Conservation (phyloP, 164 flowering plant species). For the Echeveria elegans region DNA sequence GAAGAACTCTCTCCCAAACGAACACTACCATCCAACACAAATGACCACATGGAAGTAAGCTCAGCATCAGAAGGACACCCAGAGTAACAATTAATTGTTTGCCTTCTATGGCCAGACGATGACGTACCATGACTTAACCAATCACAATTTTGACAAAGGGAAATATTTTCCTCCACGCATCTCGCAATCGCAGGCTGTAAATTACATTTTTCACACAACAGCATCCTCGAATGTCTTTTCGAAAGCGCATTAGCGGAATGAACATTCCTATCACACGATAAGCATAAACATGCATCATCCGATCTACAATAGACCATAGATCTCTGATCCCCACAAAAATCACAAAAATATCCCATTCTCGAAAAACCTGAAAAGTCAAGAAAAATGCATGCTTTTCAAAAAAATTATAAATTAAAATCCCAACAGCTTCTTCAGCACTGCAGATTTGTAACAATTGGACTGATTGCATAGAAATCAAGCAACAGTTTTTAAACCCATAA, state of each 20-base stretch:
- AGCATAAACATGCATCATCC: not conserved
- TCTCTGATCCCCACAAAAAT: conserved; percentile 71
- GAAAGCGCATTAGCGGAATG: conserved; percentile 85
- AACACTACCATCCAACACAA: conserved; percentile 33
- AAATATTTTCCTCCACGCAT: conserved; percentile 53
- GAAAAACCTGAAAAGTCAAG: not conserved
- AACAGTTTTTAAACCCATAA: not conserved
- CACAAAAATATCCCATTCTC: conserved; percentile 77
- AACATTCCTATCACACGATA: not conserved
- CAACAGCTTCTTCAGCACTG: too few species aligned
- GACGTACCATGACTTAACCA: conserved; percentile 41
- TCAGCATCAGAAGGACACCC: conserved; percentile 85
- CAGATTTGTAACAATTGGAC: too few species aligned
- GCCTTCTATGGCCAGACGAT: conserved; percentile 40
- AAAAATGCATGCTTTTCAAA: not conserved
- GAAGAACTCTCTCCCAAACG: conserved; percentile 25
- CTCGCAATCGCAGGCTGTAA: conserved; percentile 69
- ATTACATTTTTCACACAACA: conserved; percentile 81
- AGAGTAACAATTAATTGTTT: conserved; percentile 62
- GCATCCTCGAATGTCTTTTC: conserved; percentile 74
- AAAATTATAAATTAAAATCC: not conserved
- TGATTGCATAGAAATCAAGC: not conserved
- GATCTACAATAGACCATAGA: not conserved
- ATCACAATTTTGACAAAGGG: conserved; percentile 36
- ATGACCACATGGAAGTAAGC: conserved; percentile 72